Conservation (phyloP, 306 rosid genomes). For the Sechiopsis laciniata region DNA sequence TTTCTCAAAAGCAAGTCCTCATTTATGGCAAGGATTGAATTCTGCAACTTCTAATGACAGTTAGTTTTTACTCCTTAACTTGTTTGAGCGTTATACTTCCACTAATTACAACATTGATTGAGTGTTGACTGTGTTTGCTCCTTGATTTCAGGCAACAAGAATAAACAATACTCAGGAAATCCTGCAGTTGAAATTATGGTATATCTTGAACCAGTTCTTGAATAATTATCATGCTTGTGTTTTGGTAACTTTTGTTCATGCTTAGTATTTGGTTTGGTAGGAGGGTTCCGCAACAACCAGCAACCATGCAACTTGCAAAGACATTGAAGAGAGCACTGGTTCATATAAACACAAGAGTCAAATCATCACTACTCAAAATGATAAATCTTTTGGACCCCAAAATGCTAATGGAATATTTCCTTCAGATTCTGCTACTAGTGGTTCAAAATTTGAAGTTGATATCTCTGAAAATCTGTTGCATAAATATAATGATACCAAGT, state of each 20-base stretch:
- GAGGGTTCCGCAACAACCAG: conserved; percentile 40
- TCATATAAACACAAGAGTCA: conserved; percentile 55
- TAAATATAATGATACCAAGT: conserved; percentile 26
- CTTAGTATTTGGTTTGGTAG: conserved; percentile 43
- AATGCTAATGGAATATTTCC: conserved; percentile 40
- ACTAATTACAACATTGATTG: conserved; percentile 16
- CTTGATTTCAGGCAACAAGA: conserved; percentile 46
- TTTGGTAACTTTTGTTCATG: conserved; percentile 20
- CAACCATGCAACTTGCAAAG: conserved; percentile 31
- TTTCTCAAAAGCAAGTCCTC: conserved; percentile 36
- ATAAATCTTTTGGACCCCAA: conserved; percentile 38
- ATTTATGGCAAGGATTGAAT: conserved; percentile 32
- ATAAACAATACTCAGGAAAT: conserved; percentile 27
- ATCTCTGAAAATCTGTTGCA: conserved; percentile 40
- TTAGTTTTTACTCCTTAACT: conserved; percentile 39
- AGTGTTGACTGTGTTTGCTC: conserved; percentile 28
- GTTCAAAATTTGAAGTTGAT: conserved; percentile 46
- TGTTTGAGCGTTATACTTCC: conserved; percentile 23
- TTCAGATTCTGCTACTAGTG: conserved; percentile 42
- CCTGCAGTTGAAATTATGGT: conserved; percentile 50
- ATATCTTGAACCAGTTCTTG: conserved; percentile 25
- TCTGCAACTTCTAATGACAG: conserved; percentile 45
- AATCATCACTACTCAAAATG: conserved; percentile 31
- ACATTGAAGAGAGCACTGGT: conserved; percentile 65
- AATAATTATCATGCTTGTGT: conserved; percentile 13